phyloP scores from a whole-genome alignment of 2,329 filamentous ascomycete genomes.

The Septoria linicola region DNA sequence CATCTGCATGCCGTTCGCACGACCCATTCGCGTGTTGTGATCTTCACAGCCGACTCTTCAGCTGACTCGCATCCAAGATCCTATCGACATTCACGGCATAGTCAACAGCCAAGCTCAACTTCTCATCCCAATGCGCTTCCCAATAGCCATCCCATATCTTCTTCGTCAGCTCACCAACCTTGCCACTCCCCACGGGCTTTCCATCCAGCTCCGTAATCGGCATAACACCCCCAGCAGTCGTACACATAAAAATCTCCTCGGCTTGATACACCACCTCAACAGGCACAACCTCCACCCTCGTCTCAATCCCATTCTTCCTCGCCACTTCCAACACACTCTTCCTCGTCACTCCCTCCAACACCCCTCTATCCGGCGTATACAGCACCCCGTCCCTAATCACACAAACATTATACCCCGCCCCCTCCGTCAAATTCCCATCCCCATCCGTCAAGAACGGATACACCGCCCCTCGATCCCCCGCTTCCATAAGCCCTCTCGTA shows the following conservation, averaged over 20 bases:
- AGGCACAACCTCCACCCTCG: conserved; percentile 46
- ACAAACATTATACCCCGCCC: conserved; percentile 52
- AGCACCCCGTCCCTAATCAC: conserved; percentile 48
- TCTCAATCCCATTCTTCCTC: conserved; percentile 35
- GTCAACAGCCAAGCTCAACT: conserved; percentile 19
- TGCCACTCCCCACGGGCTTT: conserved; percentile 43
- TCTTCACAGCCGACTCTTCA: too few relatives aligned
- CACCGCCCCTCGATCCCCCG: conserved; percentile 46
- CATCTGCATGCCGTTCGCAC: too few relatives aligned
- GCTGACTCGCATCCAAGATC: too few relatives aligned
- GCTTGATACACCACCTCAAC: conserved; percentile 43
- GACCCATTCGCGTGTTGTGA: too few relatives aligned
- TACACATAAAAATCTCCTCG: conserved; percentile 56
- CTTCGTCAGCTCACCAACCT: conserved; percentile 49
- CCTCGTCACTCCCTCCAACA: conserved; percentile 51
- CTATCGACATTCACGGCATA: too few relatives aligned
- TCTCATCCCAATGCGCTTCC: conserved; percentile 48
- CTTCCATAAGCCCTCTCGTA: conserved; percentile 49
- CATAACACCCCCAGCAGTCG: conserved; percentile 56
- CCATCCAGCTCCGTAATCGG: conserved; percentile 52
- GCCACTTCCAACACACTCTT: conserved; percentile 51
- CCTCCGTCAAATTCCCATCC: conserved; percentile 52
- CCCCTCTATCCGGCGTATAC: conserved; percentile 50
- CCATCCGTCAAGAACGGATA: conserved; percentile 55
- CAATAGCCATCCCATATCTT: conserved; percentile 55